Evolutionary conservation across 129 eudicot species (phyloP).

Genomic region (Arctium lappa): DNA sequence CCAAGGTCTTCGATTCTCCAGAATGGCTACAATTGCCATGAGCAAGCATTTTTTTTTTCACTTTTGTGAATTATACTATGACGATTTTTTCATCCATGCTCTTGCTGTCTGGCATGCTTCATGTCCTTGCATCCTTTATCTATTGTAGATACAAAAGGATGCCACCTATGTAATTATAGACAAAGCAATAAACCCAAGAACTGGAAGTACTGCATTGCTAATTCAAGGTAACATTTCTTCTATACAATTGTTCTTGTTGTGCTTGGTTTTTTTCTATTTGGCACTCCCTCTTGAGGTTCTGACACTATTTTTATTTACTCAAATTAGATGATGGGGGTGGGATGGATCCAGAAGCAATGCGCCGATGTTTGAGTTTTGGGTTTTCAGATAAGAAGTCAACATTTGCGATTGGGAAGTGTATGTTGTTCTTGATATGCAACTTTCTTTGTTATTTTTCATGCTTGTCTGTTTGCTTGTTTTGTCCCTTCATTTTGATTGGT

Average conservation of each 20-base stretch:
- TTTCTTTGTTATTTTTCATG: background rate
- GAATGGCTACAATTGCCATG: too few species aligned
- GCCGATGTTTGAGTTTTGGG: constrained; percentile 67
- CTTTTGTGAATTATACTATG: background rate
- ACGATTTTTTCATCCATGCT: background rate
- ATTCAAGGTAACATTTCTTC: constrained; percentile 40
- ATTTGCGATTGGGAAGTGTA: constrained; percentile 70
- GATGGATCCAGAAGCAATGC: constrained; percentile 65
- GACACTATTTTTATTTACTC: constrained; percentile 8
- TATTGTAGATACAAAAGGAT: constrained; percentile 57
- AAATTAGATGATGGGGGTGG: constrained; percentile 66
- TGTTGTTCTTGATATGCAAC: constrained; percentile 25
- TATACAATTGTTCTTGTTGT: background rate
- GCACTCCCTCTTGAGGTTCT: background rate
- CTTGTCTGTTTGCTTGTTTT: constrained; percentile 3
- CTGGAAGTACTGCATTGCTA: constrained; percentile 51
- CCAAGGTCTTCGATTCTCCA: too few species aligned
- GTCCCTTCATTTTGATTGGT: constrained; percentile 37
- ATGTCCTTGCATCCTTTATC: constrained; percentile 10
- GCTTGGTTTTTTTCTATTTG: background rate
- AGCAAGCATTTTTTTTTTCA: background rate
- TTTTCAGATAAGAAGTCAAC: constrained; percentile 63
- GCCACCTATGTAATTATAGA: constrained; percentile 58
- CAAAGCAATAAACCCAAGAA: constrained; percentile 45
- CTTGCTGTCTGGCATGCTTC: background rate